Evolutionary conservation across 2,329 filamentous ascomycete species (phyloP), one percentile per base, ranked within the genome.

Genomic region (Penicillium sp.): DNA sequence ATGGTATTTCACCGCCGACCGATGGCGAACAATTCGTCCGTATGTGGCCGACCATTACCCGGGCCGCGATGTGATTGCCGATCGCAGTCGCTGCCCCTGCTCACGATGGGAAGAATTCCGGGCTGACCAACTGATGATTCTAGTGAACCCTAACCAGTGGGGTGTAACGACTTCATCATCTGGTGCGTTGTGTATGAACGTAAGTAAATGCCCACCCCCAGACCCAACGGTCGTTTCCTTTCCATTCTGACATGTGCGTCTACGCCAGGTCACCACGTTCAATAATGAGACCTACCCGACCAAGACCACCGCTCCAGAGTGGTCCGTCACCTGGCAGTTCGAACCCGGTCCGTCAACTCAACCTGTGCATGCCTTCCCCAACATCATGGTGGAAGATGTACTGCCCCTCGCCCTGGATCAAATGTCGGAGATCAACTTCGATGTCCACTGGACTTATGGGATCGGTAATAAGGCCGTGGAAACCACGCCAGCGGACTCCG

Each of bases 131-230:
- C 36, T 49, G 15, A 30, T 21, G 5, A 13, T 21, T 15, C 17
- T 41, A 78, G 75, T 77, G 39, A 78, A 78, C 51, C 75, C 76
- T 32, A 78, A 78, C 49, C 75, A 77, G 59, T 78, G 75, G 75
- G 73, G 72, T 39, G 68, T 72, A 54, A 49, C 62, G 15, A 50
- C 59, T 11, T 11, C 45, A 9, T 62, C 62, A 7, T 56, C 62
- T 11, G 73, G 73, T 25, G 56, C 50, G 13, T 55, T 78, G 17
- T 79, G 76, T 56, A 67, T 79, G 68, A 74, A 76, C 62, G 75
- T 78, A 63, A 59, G 75, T n/a, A n/a, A n/a, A n/a, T n/a, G n/a
- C n/a, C n/a, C 68, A 7, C 8, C 29, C 11, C 4, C 26, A 31
- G 18, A 23, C 14, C 18, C 18, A 36, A 28, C 2, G 10, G 14